Evolutionary conservation across 2,329 filamentous ascomycete genomes (phyloP), one percentile per base, ranked within the genome.

Genomic region (Drechslerella coelobrocha): DNA sequence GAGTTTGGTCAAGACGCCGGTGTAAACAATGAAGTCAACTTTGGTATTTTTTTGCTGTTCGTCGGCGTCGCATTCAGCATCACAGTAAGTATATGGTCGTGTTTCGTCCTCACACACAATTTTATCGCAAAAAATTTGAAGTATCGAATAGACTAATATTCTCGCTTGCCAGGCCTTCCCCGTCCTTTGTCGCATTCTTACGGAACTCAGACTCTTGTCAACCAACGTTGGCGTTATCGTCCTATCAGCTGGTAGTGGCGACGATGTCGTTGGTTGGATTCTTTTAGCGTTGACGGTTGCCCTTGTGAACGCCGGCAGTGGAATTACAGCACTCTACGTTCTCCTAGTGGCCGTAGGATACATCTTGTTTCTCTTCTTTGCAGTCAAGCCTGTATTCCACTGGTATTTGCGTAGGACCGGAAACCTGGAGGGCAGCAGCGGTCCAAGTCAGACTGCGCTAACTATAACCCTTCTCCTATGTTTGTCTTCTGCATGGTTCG

Each of bases 1-100:
- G 79, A 92, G 65, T 96, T 95, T 75, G 81, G 82, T 4, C 74
- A 81, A 68, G 86, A 88, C 55, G 10, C n/a, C 12, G 68, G 72
- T 6, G 51, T 65, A 17, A 37, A 76, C 5, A 81, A 83, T 24
- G 78, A 79, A 39, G 75, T 79, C 17, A 75, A 78, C 23, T 85
- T 85, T 68, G 82, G 81, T 53, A 80, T 83, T 8, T 85, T 76
- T 56, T 57, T 75, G 79, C 82, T 92, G 19, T 97, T 97, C 77
- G 90, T 97, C 73, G 93, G 92, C 78, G 92, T 95, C 57, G 93
- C 93, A 0, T 88, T 97, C 79, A 89, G 92, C 21, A 97, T 97
- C 75, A 97, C 93, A 0, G 91, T 85, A 77, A 75, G 57, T 9
- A 10, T 19, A n/a, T 27, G 10, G 21, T 17, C n/a, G 21, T 7